Percentiles rank a stretch among this genome's conserved stretches.
These are phyloP conservation scores for Xylaria sp. DNA, from an alignment of 2,329 filamentous ascomycete genomes.

Conservation along the genomic window DNA sequence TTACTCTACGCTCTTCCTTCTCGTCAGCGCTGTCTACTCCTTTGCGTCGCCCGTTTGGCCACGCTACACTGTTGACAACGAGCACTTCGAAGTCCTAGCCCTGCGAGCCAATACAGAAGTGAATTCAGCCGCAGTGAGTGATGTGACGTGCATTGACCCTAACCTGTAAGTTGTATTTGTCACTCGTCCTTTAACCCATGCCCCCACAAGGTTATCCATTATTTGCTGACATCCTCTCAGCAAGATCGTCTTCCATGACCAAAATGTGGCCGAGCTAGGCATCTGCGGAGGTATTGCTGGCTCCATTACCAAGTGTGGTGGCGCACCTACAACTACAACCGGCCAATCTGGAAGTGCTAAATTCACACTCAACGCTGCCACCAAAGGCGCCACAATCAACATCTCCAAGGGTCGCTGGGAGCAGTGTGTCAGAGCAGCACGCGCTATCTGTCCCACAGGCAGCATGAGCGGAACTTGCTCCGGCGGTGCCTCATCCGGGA, in stretches of 20 bases:
- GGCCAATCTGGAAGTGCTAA: conserved; percentile 60
- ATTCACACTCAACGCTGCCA: conserved; percentile 59
- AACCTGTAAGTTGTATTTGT: conserved; percentile 52
- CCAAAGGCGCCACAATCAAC: conserved; percentile 61
- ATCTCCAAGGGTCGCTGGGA: conserved; percentile 65
- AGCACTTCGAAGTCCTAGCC: conserved; percentile 59
- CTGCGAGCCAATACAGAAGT: conserved; percentile 54
- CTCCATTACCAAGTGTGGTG: conserved; percentile 58
- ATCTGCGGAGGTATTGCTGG: conserved; percentile 66
- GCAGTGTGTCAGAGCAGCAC: conserved; percentile 64
- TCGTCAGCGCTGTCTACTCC: conserved; percentile 49
- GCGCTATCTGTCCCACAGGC: conserved; percentile 62
- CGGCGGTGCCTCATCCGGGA: conserved; percentile 59
- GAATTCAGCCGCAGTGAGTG: conserved; percentile 56
- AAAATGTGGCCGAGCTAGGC: conserved; percentile 59
- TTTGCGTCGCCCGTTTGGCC: conserved; percentile 53
- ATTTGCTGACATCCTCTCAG: conserved; percentile 43
- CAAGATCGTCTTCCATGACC: conserved; percentile 61
- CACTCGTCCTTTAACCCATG: not conserved
- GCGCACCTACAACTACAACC: conserved; percentile 56
- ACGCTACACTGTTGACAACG: conserved; percentile 54
- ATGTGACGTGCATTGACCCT: conserved; percentile 56
- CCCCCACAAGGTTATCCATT: not conserved
- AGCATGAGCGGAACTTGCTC: conserved; percentile 60
- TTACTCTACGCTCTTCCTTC: conserved; percentile 45